These are phyloP conservation scores for Aspergillus latus DNA, from an alignment of 2,329 filamentous ascomycete species.

Conservation along the genomic window DNA sequence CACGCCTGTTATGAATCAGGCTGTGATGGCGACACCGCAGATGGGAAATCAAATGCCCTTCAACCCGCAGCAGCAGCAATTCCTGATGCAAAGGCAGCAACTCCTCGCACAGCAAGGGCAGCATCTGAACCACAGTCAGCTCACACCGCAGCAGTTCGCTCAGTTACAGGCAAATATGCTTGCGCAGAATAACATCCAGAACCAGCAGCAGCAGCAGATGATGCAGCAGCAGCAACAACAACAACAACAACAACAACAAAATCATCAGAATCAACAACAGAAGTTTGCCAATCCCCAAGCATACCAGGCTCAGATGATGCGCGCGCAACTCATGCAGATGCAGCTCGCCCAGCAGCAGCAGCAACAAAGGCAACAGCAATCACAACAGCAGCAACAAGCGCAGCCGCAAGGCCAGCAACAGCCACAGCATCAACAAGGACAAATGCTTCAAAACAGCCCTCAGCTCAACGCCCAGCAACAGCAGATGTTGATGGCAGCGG, in stretches of 20 bases:
- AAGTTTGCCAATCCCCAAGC: constrained; percentile 34
- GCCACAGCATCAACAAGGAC: constrained; percentile 31
- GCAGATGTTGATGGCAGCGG: constrained; percentile 41
- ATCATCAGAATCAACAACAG: constrained; percentile 26
- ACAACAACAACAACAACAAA: no score
- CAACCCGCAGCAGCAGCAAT: constrained; percentile 41
- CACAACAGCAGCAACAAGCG: constrained; percentile 22
- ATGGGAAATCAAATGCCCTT: constrained; percentile 37
- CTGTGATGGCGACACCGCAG: constrained; percentile 42
- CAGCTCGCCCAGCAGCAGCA: constrained; percentile 39
- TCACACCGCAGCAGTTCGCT: constrained; percentile 44
- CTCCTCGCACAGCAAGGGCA: constrained; percentile 40
- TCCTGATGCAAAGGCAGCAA: constrained; percentile 41
- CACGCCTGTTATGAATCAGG: constrained; percentile 48
- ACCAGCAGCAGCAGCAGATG: constrained; percentile 43
- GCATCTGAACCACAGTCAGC: constrained; percentile 34
- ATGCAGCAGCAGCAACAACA: constrained; percentile 41
- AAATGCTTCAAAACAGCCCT: constrained; percentile 33
- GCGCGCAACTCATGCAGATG: constrained; percentile 40
- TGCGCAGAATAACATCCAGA: constrained; percentile 48
- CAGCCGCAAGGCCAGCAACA: constrained; percentile 30
- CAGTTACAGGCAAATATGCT: constrained; percentile 47
- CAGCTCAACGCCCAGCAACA: constrained; percentile 37
- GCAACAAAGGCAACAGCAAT: constrained; percentile 33
- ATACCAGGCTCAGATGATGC: constrained; percentile 41